Evolutionary conservation across 2,329 filamentous ascomycete species (phyloP), one percentile per base, ranked within the genome.

Genomic region (Thielaviopsis punctulata): DNA sequence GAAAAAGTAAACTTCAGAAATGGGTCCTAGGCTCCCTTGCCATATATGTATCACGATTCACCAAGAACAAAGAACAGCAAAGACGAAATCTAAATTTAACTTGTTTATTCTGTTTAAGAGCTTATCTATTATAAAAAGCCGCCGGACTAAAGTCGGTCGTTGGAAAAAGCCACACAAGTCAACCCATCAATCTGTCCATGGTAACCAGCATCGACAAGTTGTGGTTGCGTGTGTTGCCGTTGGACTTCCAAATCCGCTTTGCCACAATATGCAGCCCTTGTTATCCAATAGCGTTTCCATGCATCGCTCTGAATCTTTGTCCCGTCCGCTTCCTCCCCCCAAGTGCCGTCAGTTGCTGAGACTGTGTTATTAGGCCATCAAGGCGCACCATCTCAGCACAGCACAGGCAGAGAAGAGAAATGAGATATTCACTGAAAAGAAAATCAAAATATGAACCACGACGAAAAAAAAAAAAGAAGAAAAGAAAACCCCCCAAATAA

Each of bases 251-350:
- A 43, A 24, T 43, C 39, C 49, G 53, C 53, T 45, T 48, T 48
- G 53, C 53, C 53, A 54, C 53, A 54, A 54, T 54, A 54, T 54
- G 49, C 49, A 48, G 21, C 22, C 33, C 30, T 15, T n/a, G n/a
- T 49, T 25, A 25, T 18, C 24, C 25, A 19, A n/a, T 12, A 45
- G 21, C n/a, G 27, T 13, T 19, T 22, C n/a, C 24, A 23, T 23
- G 4, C 5, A n/a, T 36, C 30, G 13, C 27, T 33, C 30, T 36
- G 30, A 15, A 36, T 36, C 30, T 36, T 15, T 36, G 30, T 36
- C 30, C 30, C 13, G 2, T n/a, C 30, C 30, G 13, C 9, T 12
- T 33, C 15, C 9, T 36, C 30, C 30, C n/a, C 9, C 4, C 9
- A 33, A 9, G 4, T 10, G 15, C 30, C 30, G 13, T n/a, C 4